Evolutionary conservation across 768 basidiomycete species (phyloP).

Genomic region (Sistotremastrum niveocremeum): DNA sequence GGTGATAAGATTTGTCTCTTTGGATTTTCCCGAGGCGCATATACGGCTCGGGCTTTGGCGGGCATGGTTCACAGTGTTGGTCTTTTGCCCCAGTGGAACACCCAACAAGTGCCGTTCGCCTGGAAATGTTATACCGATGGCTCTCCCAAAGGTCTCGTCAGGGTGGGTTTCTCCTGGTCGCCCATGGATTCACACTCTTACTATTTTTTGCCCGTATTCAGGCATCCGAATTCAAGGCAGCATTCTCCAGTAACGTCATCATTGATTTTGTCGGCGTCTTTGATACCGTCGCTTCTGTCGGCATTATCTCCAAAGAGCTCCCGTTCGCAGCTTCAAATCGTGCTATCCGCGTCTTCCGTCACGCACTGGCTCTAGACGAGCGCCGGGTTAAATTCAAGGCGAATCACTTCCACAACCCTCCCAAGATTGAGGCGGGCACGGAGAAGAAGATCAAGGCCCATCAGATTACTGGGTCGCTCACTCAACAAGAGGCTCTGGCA

Average conservation of each 20-base stretch:
- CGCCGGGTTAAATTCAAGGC: conserved; percentile 46
- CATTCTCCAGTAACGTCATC: conserved; percentile 29
- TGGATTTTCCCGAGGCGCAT: conserved; percentile 57
- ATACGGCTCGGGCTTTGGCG: conserved; percentile 36
- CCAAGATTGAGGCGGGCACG: no score
- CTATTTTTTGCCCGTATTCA: no score
- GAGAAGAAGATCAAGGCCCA: no score
- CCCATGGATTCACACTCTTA: no score
- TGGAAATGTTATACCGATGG: conserved; percentile 35
- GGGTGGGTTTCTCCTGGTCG: no score
- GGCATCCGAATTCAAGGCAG: conserved; percentile 25
- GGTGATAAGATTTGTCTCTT: conserved; percentile 54
- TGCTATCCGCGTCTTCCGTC: conserved; percentile 45
- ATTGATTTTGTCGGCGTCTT: conserved; percentile 44
- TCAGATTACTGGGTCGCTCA: no score
- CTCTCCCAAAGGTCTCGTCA: no score
- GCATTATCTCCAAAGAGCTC: conserved; percentile 33
- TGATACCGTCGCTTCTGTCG: conserved; percentile 59
- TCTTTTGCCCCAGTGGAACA: conserved; percentile 17
- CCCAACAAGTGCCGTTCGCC: conserved; percentile 19
- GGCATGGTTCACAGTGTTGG: conserved; percentile 28
- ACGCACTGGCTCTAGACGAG: conserved; percentile 54
- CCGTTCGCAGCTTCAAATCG: conserved; percentile 46
- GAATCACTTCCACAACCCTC: conserved; percentile 28
- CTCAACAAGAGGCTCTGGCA: no score